phyloP scores from a whole-genome alignment of 306 rosid species.

The Oemleria cerasiformis region DNA sequence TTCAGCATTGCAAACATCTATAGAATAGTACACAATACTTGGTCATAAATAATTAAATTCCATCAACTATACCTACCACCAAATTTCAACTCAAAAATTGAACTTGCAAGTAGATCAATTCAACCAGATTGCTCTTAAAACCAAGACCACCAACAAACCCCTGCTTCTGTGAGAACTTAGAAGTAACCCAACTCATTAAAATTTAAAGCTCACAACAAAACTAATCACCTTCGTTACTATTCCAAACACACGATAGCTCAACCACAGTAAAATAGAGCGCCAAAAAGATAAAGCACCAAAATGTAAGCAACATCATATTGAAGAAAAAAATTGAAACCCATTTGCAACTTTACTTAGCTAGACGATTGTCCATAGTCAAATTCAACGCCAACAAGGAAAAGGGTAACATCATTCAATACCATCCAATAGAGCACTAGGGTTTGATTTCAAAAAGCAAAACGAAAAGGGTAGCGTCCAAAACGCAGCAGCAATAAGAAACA shows the following conservation, averaged over 20 bases:
- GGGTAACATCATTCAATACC: background rate
- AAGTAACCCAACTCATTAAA: background rate
- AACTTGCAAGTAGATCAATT: too few species aligned
- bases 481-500: slow-evolving; percentile 1
- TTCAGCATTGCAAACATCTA: background rate
- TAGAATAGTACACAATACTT: background rate
- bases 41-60: background rate
- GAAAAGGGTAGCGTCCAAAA: background rate
- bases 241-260: background rate
- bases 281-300: background rate
- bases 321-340: background rate
- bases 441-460: slow-evolving; percentile 1
- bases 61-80: background rate
- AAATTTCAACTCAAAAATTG: background rate
- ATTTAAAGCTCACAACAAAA: background rate
- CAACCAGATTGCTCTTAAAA: too few species aligned
- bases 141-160: too few species aligned
- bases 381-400: slow-evolving; percentile 9
- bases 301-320: background rate
- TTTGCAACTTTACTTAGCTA: background rate
- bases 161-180: background rate
- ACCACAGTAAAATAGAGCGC: background rate
- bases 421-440: background rate
- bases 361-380: background rate
- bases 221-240: background rate